phyloP scores from a whole-genome alignment of 805 yeast species.

The Metschnikowia borealis region DNA sequence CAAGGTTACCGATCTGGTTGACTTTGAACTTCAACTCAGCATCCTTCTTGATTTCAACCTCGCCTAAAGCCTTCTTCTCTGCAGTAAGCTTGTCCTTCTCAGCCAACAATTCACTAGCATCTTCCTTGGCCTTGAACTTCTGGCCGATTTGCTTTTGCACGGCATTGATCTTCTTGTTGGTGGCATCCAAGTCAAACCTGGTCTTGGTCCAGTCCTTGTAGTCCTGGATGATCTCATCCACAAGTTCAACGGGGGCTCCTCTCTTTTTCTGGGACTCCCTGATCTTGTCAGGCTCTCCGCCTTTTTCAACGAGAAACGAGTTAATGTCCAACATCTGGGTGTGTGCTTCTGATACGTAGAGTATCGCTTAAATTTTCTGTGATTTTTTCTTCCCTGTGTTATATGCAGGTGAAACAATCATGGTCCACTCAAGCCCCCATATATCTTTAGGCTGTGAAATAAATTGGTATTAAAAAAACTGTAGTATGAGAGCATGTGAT shows the following conservation, averaged over 20 bases:
- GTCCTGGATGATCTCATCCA: constrained; percentile 88
- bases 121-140: constrained; percentile 92
- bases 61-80: constrained; percentile 63
- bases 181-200: constrained; percentile 79
- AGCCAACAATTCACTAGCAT: constrained; percentile 76
- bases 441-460: too few species aligned
- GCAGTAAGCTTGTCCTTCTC: constrained; percentile 72
- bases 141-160: constrained; percentile 90
- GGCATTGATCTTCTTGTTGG: constrained; percentile 83
- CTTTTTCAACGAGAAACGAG: constrained; percentile 91
- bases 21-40: constrained; percentile 71
- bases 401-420: neutral
- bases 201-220: constrained; percentile 89
- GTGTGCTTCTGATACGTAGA: neutral
- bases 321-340: constrained; percentile 82
- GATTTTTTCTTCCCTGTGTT: neutral
- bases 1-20: constrained; percentile 87
- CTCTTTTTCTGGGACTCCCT: constrained; percentile 89
- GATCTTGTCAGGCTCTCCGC: constrained; percentile 90
- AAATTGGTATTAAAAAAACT: too few species aligned
- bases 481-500: too few species aligned
- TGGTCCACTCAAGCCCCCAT: too few species aligned
- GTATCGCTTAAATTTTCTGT: neutral
- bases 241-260: constrained; percentile 90
- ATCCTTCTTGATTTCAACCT: constrained; percentile 78